These are phyloP conservation scores for Clarireedia sp. DNA, from an alignment of 2,329 filamentous ascomycete species.

Conservation along the genomic window DNA sequence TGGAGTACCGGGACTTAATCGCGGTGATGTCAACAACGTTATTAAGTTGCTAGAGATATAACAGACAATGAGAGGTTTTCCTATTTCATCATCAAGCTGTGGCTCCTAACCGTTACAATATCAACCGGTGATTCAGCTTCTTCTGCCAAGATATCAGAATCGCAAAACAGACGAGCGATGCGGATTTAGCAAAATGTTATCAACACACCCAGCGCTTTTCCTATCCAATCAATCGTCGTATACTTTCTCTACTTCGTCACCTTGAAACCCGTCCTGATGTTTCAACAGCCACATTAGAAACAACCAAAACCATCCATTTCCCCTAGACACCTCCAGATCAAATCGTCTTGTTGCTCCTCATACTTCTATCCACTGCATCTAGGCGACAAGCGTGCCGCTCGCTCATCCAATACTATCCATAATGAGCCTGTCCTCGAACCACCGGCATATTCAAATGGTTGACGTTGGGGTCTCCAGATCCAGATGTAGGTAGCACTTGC, in stretches of 20 bases:
- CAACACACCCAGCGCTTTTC: not conserved
- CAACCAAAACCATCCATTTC: not conserved
- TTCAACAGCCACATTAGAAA: not conserved
- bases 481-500: not conserved
- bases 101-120: too few species aligned
- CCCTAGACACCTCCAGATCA: too few species aligned
- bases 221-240: not conserved
- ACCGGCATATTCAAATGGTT: not conserved
- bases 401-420: not conserved
- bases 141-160: not conserved
- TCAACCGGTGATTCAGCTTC: not conserved
- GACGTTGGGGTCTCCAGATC: not conserved
- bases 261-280: slow-evolving; percentile 2
- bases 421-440: not conserved
- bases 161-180: not conserved
- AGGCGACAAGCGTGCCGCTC: not conserved
- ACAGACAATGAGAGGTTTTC: too few species aligned
- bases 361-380: not conserved
- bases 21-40: too few species aligned
- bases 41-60: too few species aligned
- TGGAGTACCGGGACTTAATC: too few species aligned
- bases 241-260: not conserved
- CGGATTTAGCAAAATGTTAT: not conserved
- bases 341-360: not conserved
- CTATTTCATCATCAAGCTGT: too few species aligned